Evolutionary conservation across 441 rosid genomes (phyloP).

Genomic region (Gossypium aridum): DNA sequence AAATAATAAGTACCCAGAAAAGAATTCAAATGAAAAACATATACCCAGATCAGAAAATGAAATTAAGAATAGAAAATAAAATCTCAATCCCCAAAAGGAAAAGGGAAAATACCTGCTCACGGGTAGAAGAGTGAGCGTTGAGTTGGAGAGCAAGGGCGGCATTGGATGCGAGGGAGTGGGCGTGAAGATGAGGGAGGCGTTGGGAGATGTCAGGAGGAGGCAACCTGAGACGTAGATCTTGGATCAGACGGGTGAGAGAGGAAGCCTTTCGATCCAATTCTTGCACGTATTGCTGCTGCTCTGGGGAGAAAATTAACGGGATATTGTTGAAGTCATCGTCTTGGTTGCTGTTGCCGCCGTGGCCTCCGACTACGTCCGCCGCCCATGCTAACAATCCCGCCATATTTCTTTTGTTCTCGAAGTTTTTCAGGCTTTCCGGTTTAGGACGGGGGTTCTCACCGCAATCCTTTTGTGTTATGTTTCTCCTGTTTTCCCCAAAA

Average conservation of each 20-base stretch:
- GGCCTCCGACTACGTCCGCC: slow-evolving; percentile 70
- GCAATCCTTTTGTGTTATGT: neutral
- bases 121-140: slow-evolving; percentile 86
- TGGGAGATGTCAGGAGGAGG: slow-evolving; percentile 84
- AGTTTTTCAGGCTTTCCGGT: neutral
- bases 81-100: neutral
- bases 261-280: slow-evolving; percentile 64
- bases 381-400: slow-evolving; percentile 87
- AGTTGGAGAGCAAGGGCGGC: slow-evolving; percentile 87
- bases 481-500: neutral
- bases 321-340: slow-evolving; percentile 17
- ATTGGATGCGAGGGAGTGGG: slow-evolving; percentile 85
- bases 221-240: slow-evolving; percentile 70
- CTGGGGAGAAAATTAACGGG: slow-evolving; percentile 38
- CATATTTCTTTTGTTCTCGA: slow-evolving; percentile 26
- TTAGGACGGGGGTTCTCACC: neutral
- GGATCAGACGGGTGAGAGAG: slow-evolving; percentile 69
- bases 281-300: slow-evolving; percentile 57
- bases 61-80: neutral
- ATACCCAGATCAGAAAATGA: neutral
- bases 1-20: neutral
- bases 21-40: neutral
- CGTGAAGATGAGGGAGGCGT: slow-evolving; percentile 87
- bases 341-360: slow-evolving; percentile 14
- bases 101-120: slow-evolving; percentile 48